A percentile compares a stretch with the other conserved stretches of the same genome.
Conservation (phyloP, 73 alveolate species). For the Vitrella brassicaformis region DNA sequence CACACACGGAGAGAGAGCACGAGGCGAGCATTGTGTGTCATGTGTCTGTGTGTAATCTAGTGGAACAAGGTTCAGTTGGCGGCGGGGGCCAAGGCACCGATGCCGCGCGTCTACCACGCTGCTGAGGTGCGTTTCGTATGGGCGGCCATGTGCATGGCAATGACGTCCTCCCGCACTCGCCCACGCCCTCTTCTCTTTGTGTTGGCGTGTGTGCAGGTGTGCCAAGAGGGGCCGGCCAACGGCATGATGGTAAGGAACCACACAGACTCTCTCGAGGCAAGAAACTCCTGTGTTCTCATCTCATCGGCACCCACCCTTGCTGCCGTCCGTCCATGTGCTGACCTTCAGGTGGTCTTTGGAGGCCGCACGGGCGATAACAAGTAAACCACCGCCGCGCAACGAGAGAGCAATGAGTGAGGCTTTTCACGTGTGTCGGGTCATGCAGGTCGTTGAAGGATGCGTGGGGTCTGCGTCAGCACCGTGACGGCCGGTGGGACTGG, state of each 20-base stretch:
- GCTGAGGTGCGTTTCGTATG: constrained; percentile 85
- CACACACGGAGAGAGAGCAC: no score
- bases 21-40: no score
- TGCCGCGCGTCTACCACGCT: constrained; percentile 87
- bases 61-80: constrained; percentile 10
- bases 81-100: constrained; percentile 49
- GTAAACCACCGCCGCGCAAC: neutral
- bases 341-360: constrained; percentile 47
- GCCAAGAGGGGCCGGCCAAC: constrained; percentile 93
- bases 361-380: constrained; percentile 71
- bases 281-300: no score
- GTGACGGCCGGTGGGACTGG: constrained; percentile 99
- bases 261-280: no score
- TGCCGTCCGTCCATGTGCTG: neutral
- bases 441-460: constrained; percentile 68
- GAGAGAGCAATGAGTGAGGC: neutral
- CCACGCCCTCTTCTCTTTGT: no score
- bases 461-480: constrained; percentile 94
- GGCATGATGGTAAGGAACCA: constrained; percentile 84
- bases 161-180: no score
- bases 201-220: constrained; percentile 6
- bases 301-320: no score
- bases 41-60: no score
- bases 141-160: constrained; percentile 88
- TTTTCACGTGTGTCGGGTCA: neutral